Base-by-base conservation (phyloP, 179 eudicot genomes). In the Silene noctiflora region DNA sequence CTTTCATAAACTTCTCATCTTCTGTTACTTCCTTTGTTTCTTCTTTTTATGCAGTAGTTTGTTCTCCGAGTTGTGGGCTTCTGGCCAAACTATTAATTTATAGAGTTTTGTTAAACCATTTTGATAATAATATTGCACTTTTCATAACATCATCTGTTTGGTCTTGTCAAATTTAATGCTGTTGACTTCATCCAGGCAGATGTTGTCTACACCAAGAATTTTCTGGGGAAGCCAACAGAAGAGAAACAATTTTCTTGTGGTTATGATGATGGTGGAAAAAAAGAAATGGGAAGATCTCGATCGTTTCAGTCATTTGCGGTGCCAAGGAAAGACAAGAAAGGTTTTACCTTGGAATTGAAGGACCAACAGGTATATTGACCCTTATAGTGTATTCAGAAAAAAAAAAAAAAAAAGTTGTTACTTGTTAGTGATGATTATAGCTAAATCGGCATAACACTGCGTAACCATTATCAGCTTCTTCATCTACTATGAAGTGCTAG, bases 351-450 rank as follows among this genome's bases (percentile, higher is more conserved):
- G 75, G 96, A 88, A 76, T 75, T 79, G 73, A 90, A 87, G 84
- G 97, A 92, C 71, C 94, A 87, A 82, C 94, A 89, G 93, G 98
- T 94, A 86, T n/a, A 13, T 16, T 7, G 63, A 39, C 62, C 63
- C 62, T 20, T 75, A 24, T 3, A n/a, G 21, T 22, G 24, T 10
- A 6, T 42, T 31, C 17, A 46, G 59, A 55, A 19, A 35, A 10
- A 31, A 68, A 7, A 3, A 27, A n/a, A n/a, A n/a, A n/a, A n/a
- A n/a, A n/a, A 51, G 44, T 20, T 31, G 24, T 27, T 25, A 8
- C 59, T 53, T 14, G 59, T 53, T 53, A 17, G 6, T 16, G 59
- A 53, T 53, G 59, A 17, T 53, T 53, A 53, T 53, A 17, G 59
- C 59, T 53, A 53, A 53, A 53, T 27, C 25, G 9, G 16, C 12